A percentile compares a stretch with the other conserved stretches of the same genome.
Conservation (phyloP, 345 rosid genomes). For the Gossypium mustelinum region DNA sequence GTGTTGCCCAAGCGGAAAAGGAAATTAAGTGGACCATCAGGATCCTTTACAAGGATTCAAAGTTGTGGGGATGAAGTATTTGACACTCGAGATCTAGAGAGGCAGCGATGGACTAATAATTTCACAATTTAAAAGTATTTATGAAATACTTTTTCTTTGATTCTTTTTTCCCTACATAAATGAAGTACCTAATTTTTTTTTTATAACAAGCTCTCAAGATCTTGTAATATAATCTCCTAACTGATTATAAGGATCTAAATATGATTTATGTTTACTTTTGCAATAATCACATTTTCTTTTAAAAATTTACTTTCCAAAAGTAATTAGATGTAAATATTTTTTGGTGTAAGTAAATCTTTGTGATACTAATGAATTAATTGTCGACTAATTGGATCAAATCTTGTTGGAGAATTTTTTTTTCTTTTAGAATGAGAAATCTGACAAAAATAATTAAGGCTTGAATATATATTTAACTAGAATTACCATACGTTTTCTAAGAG, state of each 20-base stretch:
- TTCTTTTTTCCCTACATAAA: neutral
- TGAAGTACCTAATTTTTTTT: neutral
- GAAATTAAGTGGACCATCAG: conserved; percentile 4
- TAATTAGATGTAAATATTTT: neutral
- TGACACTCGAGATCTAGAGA: conserved; percentile 12
- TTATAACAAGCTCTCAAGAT: neutral
- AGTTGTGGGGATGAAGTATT: conserved; percentile 5
- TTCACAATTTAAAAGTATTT: neutral
- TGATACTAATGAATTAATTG: neutral
- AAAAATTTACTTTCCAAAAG: neutral
- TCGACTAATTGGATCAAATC: neutral
- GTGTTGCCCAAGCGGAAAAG: neutral
- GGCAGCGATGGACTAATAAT: neutral
- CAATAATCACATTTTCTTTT: neutral
- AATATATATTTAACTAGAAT: too few species aligned
- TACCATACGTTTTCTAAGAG: too few species aligned
- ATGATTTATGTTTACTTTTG: too few species aligned
- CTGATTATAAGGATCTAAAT: neutral
- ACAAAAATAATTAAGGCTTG: too few species aligned
- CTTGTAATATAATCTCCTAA: neutral
- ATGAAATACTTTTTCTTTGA: neutral
- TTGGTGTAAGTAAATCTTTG: neutral
- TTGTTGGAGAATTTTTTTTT: too few species aligned
- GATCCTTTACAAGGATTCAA: conserved; percentile 15
- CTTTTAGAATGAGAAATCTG: too few species aligned